phyloP scores from a whole-genome alignment of 2,329 filamentous ascomycete species.

The Microcyclosporella mali region DNA sequence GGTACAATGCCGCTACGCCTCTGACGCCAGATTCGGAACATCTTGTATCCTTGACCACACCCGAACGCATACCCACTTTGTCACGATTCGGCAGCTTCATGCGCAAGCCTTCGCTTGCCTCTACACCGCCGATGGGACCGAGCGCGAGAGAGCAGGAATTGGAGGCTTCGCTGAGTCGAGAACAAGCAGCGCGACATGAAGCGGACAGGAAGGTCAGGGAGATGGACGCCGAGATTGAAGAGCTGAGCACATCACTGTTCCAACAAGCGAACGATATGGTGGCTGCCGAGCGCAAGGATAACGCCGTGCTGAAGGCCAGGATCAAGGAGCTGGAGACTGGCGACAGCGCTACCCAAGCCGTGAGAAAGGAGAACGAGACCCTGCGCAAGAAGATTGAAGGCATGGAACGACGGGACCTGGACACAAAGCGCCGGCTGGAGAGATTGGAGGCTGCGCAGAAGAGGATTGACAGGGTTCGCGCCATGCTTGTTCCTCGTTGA shows the following conservation, averaged over 20 bases:
- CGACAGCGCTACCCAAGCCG: slow-evolving; percentile 53
- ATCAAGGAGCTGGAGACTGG: slow-evolving; percentile 65
- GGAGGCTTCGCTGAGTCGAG: slow-evolving; percentile 58
- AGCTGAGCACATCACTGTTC: slow-evolving; percentile 68
- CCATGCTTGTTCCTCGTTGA: slow-evolving; percentile 46
- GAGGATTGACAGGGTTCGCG: slow-evolving; percentile 64
- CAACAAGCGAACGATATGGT: slow-evolving; percentile 87
- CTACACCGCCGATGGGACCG: slow-evolving; percentile 26
- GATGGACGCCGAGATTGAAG: slow-evolving; percentile 68
- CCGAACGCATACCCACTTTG: slow-evolving; percentile 24
- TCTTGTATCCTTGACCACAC: slow-evolving; percentile 9
- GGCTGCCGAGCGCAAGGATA: slow-evolving; percentile 63
- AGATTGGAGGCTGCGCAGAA: slow-evolving; percentile 63
- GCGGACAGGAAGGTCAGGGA: slow-evolving; percentile 63
- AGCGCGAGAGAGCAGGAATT: slow-evolving; percentile 41
- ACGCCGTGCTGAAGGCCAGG: slow-evolving; percentile 64
- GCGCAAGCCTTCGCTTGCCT: slow-evolving; percentile 34
- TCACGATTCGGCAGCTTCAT: slow-evolving; percentile 42
- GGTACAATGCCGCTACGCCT: slow-evolving; percentile 16
- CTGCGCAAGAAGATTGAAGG: slow-evolving; percentile 64
- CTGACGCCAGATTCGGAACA: slow-evolving; percentile 2
- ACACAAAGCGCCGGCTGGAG: slow-evolving; percentile 64
- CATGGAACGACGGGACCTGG: slow-evolving; percentile 62
- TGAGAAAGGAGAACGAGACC: slow-evolving; percentile 58
- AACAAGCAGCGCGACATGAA: slow-evolving; percentile 59